Conservation (phyloP, 371 early-diverging fungal species). For the Rhizopus delemar region DNA sequence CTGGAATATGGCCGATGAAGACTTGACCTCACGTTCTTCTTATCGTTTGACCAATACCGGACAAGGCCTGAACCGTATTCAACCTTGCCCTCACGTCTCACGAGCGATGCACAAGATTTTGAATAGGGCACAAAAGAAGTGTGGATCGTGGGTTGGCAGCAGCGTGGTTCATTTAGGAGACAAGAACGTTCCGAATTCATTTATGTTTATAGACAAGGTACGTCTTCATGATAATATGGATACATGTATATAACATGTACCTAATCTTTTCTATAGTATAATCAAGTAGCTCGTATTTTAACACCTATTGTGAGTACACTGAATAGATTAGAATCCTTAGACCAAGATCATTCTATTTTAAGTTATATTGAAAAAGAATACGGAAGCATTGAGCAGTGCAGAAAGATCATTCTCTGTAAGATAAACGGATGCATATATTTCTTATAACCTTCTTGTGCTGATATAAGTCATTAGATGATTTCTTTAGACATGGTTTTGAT, state of each 20-base stretch:
- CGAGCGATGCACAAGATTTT: constrained; percentile 86
- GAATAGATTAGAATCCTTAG: constrained; percentile 68
- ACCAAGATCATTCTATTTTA: constrained; percentile 54
- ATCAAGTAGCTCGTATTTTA: constrained; percentile 92
- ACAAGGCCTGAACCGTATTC: constrained; percentile 92
- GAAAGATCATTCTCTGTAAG: constrained; percentile 69
- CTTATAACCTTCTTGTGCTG: background rate
- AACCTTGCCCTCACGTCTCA: constrained; percentile 78
- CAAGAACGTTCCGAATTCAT: constrained; percentile 88
- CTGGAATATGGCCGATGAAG: constrained; percentile 89
- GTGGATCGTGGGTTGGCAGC: constrained; percentile 90
- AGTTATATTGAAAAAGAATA: constrained; percentile 70
- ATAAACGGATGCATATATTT: background rate
- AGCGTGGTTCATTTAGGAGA: constrained; percentile 96
- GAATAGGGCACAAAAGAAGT: constrained; percentile 77
- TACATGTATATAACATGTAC: background rate
- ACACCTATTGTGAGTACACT: constrained; percentile 83
- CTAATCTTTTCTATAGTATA: constrained; percentile 63
- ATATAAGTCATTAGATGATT: constrained; percentile 61
- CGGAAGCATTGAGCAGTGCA: constrained; percentile 62
- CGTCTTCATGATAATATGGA: constrained; percentile 2
- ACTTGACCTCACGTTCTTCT: constrained; percentile 72
- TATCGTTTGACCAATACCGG: constrained; percentile 95
- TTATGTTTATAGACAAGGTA: constrained; percentile 94
- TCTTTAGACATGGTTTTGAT: constrained; percentile 95